A percentile compares a stretch with the other conserved stretches of the same genome.
Conservation (phyloP, 805 yeast species). For the Candida chauliodis region DNA sequence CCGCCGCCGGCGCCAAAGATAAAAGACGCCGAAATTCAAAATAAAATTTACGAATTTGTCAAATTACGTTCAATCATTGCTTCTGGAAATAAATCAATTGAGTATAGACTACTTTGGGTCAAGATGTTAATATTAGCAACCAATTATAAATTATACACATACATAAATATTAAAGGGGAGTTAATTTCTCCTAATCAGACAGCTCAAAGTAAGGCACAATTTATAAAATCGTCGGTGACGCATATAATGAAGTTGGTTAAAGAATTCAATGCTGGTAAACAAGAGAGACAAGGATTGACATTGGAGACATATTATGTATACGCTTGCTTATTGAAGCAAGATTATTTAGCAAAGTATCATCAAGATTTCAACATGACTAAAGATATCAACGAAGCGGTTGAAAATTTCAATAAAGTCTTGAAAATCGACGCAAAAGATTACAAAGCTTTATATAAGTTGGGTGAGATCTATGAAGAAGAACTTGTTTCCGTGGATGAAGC, state of each 20-base stretch:
- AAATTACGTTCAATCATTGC: conserved; percentile 34
- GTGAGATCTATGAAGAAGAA: conserved; percentile 37
- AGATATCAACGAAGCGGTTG: conserved; percentile 25
- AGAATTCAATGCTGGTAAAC: conserved; percentile 25
- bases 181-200: conserved; percentile 27
- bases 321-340: conserved; percentile 36
- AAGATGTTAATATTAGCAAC: conserved; percentile 39
- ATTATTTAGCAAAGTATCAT: conserved; percentile 24
- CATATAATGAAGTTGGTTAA: conserved; percentile 34
- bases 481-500: conserved; percentile 29
- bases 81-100: conserved; percentile 39
- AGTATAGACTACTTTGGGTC: conserved; percentile 40
- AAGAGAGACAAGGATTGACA: conserved; percentile 14
- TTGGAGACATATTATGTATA: conserved; percentile 33
- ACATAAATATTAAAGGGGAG: conserved; percentile 42
- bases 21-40: conserved; percentile 23
- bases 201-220: conserved; percentile 28
- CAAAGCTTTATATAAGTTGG: conserved; percentile 35
- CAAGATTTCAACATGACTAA: conserved; percentile 35
- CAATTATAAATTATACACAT: conserved; percentile 36
- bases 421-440: conserved; percentile 28
- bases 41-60: conserved; percentile 32
- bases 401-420: conserved; percentile 29
- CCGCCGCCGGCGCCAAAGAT: conserved; percentile 9
- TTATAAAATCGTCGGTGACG: conserved; percentile 35